Base-by-base conservation (phyloP, 2,329 filamentous ascomycete genomes). In the Fusarium mangiferae region DNA sequence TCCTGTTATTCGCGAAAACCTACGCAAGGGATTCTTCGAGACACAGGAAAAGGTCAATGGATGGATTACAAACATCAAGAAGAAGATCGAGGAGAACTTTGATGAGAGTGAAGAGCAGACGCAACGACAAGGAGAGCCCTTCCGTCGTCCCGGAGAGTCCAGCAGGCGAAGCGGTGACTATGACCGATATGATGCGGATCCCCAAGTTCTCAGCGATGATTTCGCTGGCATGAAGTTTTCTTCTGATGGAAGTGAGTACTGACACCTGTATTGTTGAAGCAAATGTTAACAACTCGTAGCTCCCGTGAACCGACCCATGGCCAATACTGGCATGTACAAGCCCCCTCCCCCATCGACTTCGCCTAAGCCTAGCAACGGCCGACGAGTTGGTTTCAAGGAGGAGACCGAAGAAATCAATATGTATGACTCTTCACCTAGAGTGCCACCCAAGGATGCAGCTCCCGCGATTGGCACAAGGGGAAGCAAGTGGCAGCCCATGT, bases 401-500 rank as follows among this genome's bases (percentile, higher is more conserved):
- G 84, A 85, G 67, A 90, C 94, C 6, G 94, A 97, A 78, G 94
- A 98, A 79, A 95, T 98, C 60, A 87, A 85, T 76, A 91, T 93
- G 66, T 96, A 97, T 80, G 90, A 91, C 65, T 86, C 88, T 17
- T 91, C 90, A 56, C 89, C 91, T 38, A 87, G 81, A 81, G 84
- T 85, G 59, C 87, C 83, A 35, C 85, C 85, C 75, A 90, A 87
- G 82, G 90, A 87, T 80, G 83, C 75, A 68, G 78, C 81, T 36
- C 79, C 83, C 39, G 80, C 80, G 30, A 81, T 85, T n/a, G 86
- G 87, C 54, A 83, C 85, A 74, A 96, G 95, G 84, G 84, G 90
- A 51, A 98, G 95, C 88, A 99, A 99, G 85, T 99, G 96, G 96
- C 96, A 99, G 83, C 96, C 96, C 15, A 85, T 99, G 77, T 94